phyloP scores from a whole-genome alignment of 192 early-diverging fungal genomes.

The Coemansia sp. region DNA sequence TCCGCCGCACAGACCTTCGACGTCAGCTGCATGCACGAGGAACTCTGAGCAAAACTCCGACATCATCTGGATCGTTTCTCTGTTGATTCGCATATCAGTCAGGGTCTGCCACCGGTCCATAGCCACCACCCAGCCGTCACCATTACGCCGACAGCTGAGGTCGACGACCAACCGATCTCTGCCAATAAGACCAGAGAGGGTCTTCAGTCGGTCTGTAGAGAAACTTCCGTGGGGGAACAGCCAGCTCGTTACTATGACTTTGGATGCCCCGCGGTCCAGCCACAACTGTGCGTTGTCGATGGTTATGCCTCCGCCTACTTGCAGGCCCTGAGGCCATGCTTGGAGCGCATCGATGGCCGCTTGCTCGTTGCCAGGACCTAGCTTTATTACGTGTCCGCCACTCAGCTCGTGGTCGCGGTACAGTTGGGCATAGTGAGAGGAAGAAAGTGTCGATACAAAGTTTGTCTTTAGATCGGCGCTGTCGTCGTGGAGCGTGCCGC shows the following conservation, averaged over 20 bases:
- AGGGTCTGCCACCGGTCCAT: constrained; percentile 99
- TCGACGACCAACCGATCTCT: constrained; percentile 65
- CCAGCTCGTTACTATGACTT: constrained; percentile 97
- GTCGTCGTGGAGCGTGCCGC: constrained; percentile 80
- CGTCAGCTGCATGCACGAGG: constrained; percentile 96
- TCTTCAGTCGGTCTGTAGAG: constrained; percentile 62
- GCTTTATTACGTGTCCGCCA: constrained; percentile 95
- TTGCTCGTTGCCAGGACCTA: constrained; percentile 84
- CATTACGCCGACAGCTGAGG: constrained; percentile 73
- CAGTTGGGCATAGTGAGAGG: constrained; percentile 80
- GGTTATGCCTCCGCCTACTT: constrained; percentile 95
- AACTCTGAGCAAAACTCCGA: constrained; percentile 83
- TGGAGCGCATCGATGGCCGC: constrained; percentile 82
- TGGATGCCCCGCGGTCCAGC: constrained; percentile 84
- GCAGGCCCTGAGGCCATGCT: constrained; percentile 87
- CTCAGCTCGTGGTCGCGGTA: constrained; percentile 72
- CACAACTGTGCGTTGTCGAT: constrained; percentile 85
- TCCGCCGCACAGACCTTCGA: constrained; percentile 94
- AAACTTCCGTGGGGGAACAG: constrained; percentile 86
- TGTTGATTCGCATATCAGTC: constrained; percentile 83
- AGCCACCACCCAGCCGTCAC: constrained; percentile 86
- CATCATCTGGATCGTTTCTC: constrained; percentile 61
- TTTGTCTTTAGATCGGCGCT: constrained; percentile 74
- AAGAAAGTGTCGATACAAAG: constrained; percentile 86
- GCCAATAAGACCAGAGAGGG: constrained; percentile 52